Evolutionary conservation across 179 eudicot genomes (phyloP).

Genomic region (Spergularia azorica): DNA sequence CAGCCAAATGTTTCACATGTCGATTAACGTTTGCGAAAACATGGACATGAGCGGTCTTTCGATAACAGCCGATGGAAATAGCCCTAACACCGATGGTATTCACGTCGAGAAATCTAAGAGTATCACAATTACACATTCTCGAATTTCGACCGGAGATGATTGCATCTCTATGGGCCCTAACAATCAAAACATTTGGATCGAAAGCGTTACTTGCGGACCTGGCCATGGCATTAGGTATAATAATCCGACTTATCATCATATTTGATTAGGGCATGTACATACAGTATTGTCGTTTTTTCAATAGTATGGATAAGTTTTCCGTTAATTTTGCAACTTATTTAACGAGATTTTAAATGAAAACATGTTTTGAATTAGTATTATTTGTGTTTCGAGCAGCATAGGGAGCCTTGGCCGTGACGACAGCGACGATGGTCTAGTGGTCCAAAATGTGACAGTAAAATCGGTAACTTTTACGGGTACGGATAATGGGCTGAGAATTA

Average conservation of each 20-base stretch:
- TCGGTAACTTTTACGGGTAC: conserved; percentile 21
- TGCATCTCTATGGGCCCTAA: conserved; percentile 37
- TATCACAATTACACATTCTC: conserved; percentile 14
- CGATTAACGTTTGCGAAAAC: conserved; percentile 21
- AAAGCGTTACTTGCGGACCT: conserved; percentile 33
- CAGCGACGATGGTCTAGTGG: conserved; percentile 15
- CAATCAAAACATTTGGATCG: conserved; percentile 22
- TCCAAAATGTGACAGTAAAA: conserved; percentile 38
- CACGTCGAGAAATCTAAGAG: conserved; percentile 12
- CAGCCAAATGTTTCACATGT: conserved; percentile 39
- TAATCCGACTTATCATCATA: too few relatives aligned
- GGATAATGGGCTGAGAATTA: conserved; percentile 38
- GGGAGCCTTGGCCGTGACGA: conserved; percentile 39
- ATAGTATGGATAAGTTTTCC: too few relatives aligned
- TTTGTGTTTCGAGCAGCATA: conserved; percentile 25
- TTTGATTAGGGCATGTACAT: too few relatives aligned
- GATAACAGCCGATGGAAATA: conserved; percentile 23
- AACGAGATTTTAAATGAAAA: too few relatives aligned
- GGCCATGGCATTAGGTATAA: conserved; percentile 47
- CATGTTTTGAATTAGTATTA: too few relatives aligned
- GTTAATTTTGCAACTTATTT: too few relatives aligned
- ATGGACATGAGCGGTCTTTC: conserved; percentile 13
- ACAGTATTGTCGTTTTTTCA: too few relatives aligned
- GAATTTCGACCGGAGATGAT: conserved; percentile 38
- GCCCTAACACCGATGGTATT: conserved; percentile 43